Evolutionary conservation across 1,139 yeast genomes (phyloP).

Genomic region (Candida smagusa): DNA sequence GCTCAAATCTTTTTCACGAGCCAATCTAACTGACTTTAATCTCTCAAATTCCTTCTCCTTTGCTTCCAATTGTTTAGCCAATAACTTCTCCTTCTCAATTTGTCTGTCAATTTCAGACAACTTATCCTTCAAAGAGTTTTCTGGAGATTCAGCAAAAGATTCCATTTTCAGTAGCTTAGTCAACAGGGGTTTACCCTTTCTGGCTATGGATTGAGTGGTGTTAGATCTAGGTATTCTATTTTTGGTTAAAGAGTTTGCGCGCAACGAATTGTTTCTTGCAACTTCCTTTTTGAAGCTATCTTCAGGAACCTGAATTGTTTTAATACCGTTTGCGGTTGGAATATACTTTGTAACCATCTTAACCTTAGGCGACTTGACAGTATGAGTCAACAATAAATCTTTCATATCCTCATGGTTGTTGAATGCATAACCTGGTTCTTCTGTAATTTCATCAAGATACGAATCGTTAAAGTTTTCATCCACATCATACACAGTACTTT

Average conservation of each 20-base stretch:
- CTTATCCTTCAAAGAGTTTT: constrained; percentile 6
- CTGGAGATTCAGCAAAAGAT: constrained; percentile 3
- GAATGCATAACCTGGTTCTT: constrained; percentile 8
- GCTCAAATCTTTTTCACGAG: constrained; percentile 15
- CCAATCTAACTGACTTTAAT: constrained; percentile 17
- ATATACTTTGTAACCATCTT: constrained; percentile 48
- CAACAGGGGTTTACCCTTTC: constrained; percentile 1
- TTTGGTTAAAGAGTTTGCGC: constrained; percentile 30
- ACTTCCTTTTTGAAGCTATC: constrained; percentile 35
- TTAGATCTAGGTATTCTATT: background rate
- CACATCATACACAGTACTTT: constrained; percentile 19
- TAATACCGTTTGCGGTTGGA: constrained; percentile 48
- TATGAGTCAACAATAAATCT: constrained; percentile 14
- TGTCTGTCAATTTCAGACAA: constrained; percentile 15
- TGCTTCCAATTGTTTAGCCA: constrained; percentile 23
- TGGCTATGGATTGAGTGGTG: constrained; percentile 4
- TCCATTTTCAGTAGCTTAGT: constrained; percentile 5
- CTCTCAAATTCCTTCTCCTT: constrained; percentile 19
- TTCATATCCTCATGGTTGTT: constrained; percentile 12
- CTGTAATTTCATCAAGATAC: constrained; percentile 27
- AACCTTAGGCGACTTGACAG: constrained; percentile 10
- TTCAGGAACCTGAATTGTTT: constrained; percentile 47
- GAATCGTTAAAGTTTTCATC: constrained; percentile 31
- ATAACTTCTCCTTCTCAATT: constrained; percentile 28
- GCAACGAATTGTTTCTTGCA: constrained; percentile 39